Evolutionary conservation across 2,329 filamentous ascomycete genomes (phyloP).

Genomic region (Cordyceps tenuipes): DNA sequence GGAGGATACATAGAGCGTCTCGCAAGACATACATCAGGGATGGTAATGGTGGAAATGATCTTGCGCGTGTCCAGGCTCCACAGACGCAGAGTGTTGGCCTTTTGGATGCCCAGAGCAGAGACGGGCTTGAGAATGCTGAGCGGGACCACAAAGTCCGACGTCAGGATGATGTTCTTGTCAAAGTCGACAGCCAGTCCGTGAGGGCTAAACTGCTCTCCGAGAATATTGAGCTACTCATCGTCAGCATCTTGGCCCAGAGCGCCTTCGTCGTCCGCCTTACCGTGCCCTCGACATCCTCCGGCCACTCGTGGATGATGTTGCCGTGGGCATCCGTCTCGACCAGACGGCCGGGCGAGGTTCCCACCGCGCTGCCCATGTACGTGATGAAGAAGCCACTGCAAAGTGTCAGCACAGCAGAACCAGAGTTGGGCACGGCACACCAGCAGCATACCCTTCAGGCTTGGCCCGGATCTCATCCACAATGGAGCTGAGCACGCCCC

Average conservation of each 20-base stretch:
- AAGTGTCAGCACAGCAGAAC: neutral
- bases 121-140: slow-evolving; percentile 51
- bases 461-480: slow-evolving; percentile 56
- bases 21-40: slow-evolving; percentile 39
- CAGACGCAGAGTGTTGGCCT: slow-evolving; percentile 49
- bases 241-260: too few species aligned
- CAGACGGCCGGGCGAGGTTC: slow-evolving; percentile 50
- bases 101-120: slow-evolving; percentile 39
- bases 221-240: slow-evolving; percentile 37
- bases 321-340: slow-evolving; percentile 51
- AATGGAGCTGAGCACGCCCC: slow-evolving; percentile 50
- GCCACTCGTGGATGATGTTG: slow-evolving; percentile 55
- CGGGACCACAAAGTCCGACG: slow-evolving; percentile 55
- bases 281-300: slow-evolving; percentile 44
- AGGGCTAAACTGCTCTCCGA: slow-evolving; percentile 52
- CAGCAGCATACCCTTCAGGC: slow-evolving; percentile 40
- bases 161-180: slow-evolving; percentile 48
- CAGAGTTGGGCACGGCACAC: neutral
- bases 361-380: slow-evolving; percentile 52
- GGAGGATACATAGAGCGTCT: neutral
- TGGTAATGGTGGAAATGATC: slow-evolving; percentile 53
- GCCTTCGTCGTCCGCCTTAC: too few species aligned
- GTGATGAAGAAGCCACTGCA: slow-evolving; percentile 49
- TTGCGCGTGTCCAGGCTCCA: slow-evolving; percentile 46
- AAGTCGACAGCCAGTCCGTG: slow-evolving; percentile 52